Evolutionary conservation across 2,329 filamentous ascomycete genomes (phyloP).

Genomic region (Diaporthe citri): DNA sequence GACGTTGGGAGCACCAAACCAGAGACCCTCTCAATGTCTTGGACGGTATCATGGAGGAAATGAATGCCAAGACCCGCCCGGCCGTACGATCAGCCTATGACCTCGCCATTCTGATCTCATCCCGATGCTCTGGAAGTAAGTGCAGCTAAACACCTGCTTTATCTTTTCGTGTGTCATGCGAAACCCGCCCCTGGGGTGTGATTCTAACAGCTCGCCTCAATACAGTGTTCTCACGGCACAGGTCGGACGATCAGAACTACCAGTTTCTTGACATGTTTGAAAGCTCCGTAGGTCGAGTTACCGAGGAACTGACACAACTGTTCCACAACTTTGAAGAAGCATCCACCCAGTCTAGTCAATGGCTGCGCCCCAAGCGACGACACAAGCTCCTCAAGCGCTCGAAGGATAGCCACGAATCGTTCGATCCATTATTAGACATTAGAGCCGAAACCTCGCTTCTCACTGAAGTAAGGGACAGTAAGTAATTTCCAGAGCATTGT

Average conservation of each 20-base stretch:
- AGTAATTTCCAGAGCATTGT: not conserved
- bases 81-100: slow-evolving; percentile 73
- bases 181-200: not conserved
- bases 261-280: slow-evolving; percentile 79
- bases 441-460: slow-evolving; percentile 71
- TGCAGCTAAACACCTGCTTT: not conserved
- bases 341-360: slow-evolving; percentile 66
- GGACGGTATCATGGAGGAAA: slow-evolving; percentile 73
- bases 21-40: slow-evolving; percentile 74
- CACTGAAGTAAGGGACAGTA: slow-evolving; percentile 72
- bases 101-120: slow-evolving; percentile 71
- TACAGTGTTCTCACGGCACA: slow-evolving; percentile 68
- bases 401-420: slow-evolving; percentile 53
- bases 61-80: slow-evolving; percentile 73
- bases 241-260: slow-evolving; percentile 69
- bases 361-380: slow-evolving; percentile 54
- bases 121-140: slow-evolving; percentile 65
- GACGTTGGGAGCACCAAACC: slow-evolving; percentile 70
- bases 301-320: slow-evolving; percentile 67
- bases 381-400: slow-evolving; percentile 48
- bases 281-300: slow-evolving; percentile 68
- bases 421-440: slow-evolving; percentile 70
- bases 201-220: not conserved
- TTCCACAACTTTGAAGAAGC: slow-evolving; percentile 72
- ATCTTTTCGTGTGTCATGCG: not conserved